phyloP scores from a whole-genome alignment of 768 basidiomycete genomes.

The Cyathus striatus region DNA sequence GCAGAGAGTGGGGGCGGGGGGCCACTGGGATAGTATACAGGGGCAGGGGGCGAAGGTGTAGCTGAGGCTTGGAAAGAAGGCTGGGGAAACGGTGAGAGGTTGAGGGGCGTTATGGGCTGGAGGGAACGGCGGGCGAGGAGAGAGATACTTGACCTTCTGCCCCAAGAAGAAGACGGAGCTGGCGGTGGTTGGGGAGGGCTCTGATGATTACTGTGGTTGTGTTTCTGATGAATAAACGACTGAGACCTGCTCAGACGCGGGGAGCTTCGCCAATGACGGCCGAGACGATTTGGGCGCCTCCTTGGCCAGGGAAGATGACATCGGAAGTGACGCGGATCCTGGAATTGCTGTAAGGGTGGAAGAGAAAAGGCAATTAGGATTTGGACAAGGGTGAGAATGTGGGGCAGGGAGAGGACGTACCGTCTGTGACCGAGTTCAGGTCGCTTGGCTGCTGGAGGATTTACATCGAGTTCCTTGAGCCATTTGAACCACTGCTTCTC shows the following conservation, averaged over 20 bases:
- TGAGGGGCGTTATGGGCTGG: neutral
- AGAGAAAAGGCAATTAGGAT: slow-evolving; percentile 68
- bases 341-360: slow-evolving; percentile 50
- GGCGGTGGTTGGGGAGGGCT: neutral
- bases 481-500: slow-evolving; percentile 65
- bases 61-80: neutral
- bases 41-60: no score
- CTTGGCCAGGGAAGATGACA: slow-evolving; percentile 61
- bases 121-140: no score
- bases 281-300: no score
- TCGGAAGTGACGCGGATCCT: slow-evolving; percentile 77
- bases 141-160: no score
- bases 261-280: no score
- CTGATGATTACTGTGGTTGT: no score
- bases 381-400: slow-evolving; percentile 66
- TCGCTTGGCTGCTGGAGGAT: no score
- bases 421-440: slow-evolving; percentile 16
- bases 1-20: no score
- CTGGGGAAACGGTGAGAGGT: no score
- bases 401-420: no score
- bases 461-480: slow-evolving; percentile 63
- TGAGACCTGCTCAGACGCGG: slow-evolving; percentile 19
- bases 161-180: neutral
- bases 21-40: no score
- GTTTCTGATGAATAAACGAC: slow-evolving; percentile 4